Evolutionary conservation across 2,329 filamentous ascomycete genomes (phyloP).

Genomic region (Raffaelea ambrosiae): DNA sequence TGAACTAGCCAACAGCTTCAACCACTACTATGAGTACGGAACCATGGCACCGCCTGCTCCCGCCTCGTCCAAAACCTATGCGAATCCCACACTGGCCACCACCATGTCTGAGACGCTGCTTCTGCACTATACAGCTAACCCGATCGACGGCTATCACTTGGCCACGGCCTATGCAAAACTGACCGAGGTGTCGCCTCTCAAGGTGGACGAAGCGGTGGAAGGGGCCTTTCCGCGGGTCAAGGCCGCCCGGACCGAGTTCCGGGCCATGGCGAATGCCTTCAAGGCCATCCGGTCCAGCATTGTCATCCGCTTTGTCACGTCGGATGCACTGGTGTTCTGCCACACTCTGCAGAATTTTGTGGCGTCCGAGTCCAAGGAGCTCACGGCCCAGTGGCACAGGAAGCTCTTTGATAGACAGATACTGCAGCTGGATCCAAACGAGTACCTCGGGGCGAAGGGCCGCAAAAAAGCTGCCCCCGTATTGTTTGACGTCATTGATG

Average conservation of each 20-base stretch:
- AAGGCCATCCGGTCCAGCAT: conserved; percentile 20
- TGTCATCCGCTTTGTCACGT: conserved; percentile 34
- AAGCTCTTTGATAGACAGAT: conserved; percentile 27
- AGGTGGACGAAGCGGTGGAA: conserved; percentile 9
- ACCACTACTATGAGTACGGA: conserved; percentile 27
- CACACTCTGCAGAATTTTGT: conserved; percentile 37
- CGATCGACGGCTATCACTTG: conserved; percentile 49
- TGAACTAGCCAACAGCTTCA: conserved; percentile 15
- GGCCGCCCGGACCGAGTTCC: conserved; percentile 36
- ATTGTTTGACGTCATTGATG: conserved; percentile 49
- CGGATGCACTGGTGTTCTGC: conserved; percentile 43
- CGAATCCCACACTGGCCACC: conserved; percentile 37
- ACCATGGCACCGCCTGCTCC: too few species aligned
- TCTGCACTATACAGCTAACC: conserved; percentile 41
- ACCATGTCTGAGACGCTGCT: conserved; percentile 23
- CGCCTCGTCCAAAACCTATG: too few species aligned
- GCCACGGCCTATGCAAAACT: conserved; percentile 34
- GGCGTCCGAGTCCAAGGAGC: conserved; percentile 10
- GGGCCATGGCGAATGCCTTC: conserved; percentile 35
- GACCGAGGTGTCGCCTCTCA: conserved; percentile 28
- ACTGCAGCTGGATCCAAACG: conserved; percentile 30
- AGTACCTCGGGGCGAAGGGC: conserved; percentile 24
- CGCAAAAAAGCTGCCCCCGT: conserved; percentile 14
- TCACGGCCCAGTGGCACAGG: conserved; percentile 32
- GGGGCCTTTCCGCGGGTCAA: conserved; percentile 9